These are phyloP conservation scores for Colletotrichum gigasporum DNA, from an alignment of 2,329 filamentous ascomycete species.

Conservation along the genomic window DNA sequence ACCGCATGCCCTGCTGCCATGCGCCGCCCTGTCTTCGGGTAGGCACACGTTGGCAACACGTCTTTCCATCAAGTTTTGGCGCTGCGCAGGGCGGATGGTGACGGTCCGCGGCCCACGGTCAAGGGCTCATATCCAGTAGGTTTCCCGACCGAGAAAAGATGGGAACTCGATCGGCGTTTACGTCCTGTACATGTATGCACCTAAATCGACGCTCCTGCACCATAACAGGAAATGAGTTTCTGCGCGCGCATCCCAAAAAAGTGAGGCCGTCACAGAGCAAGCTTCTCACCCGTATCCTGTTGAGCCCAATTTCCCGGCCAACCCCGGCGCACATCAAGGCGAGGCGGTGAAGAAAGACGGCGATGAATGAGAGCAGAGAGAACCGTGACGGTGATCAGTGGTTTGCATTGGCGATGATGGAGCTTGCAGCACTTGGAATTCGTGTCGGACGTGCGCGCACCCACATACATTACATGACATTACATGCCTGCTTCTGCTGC, in stretches of 20 bases:
- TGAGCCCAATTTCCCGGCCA: neutral
- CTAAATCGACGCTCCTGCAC: neutral
- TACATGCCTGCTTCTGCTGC: neutral
- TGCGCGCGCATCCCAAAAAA: neutral
- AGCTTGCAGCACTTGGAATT: neutral
- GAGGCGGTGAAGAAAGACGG: slow-evolving; percentile 28
- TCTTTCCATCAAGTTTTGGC: neutral
- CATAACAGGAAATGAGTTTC: slow-evolving; percentile 14
- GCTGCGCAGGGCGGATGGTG: neutral
- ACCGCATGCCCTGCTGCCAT: slow-evolving; percentile 14
- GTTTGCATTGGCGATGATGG: slow-evolving; percentile 10
- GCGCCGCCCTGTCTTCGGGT: neutral
- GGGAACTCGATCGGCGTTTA: neutral
- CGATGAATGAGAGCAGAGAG: neutral
- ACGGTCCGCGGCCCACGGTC: neutral
- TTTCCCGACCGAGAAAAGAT: slow-evolving; percentile 20
- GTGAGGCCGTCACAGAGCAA: neutral
- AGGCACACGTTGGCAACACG: neutral
- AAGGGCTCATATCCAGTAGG: slow-evolving; percentile 2
- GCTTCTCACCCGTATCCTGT: neutral
- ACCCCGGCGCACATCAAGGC: neutral
- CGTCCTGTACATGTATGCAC: neutral
- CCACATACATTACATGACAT: too few relatives aligned
- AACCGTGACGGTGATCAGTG: slow-evolving; percentile 17
- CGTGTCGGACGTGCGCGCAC: neutral